phyloP scores from a whole-genome alignment of 805 yeast species.

The Candida cerambycidarum region DNA sequence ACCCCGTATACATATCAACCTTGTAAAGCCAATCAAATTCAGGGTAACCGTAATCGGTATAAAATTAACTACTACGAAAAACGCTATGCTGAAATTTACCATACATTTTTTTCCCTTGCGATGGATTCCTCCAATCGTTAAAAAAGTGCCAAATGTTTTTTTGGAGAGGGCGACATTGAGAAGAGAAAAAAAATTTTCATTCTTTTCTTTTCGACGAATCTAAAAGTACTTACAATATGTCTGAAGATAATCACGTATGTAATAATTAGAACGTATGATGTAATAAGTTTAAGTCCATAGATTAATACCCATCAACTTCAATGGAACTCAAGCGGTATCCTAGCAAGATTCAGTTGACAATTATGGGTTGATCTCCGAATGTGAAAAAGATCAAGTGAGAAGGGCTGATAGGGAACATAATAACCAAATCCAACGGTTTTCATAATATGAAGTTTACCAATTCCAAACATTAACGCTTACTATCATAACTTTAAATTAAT shows the following conservation, averaged over 20 bases:
- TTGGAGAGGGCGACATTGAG: slow-evolving; percentile 8
- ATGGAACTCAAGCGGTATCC: too few species aligned
- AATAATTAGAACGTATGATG: not conserved
- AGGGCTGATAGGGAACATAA: not conserved
- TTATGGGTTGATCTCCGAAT: not conserved
- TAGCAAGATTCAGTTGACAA: too few species aligned
- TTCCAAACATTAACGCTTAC: too few species aligned
- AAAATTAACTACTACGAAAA: slow-evolving; percentile 9
- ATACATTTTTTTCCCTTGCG: not conserved
- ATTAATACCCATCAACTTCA: not conserved
- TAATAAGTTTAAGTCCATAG: not conserved
- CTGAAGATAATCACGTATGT: slow-evolving; percentile 13
- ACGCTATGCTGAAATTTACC: slow-evolving; percentile 1
- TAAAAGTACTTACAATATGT: slow-evolving; percentile 8
- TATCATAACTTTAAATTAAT: too few species aligned
- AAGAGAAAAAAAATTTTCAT: slow-evolving; percentile 7
- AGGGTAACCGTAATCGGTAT: slow-evolving; percentile 15
- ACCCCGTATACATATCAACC: too few species aligned
- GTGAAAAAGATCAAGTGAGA: not conserved
- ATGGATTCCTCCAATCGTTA: slow-evolving; percentile 4
- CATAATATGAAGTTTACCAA: too few species aligned
- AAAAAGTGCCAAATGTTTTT: slow-evolving; percentile 13
- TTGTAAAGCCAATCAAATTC: slow-evolving; percentile 3
- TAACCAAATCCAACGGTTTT: too few species aligned
- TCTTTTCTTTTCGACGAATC: slow-evolving; percentile 10